phyloP scores from a whole-genome alignment of 352 stramenopile species.

The Globisporangium nunn region DNA sequence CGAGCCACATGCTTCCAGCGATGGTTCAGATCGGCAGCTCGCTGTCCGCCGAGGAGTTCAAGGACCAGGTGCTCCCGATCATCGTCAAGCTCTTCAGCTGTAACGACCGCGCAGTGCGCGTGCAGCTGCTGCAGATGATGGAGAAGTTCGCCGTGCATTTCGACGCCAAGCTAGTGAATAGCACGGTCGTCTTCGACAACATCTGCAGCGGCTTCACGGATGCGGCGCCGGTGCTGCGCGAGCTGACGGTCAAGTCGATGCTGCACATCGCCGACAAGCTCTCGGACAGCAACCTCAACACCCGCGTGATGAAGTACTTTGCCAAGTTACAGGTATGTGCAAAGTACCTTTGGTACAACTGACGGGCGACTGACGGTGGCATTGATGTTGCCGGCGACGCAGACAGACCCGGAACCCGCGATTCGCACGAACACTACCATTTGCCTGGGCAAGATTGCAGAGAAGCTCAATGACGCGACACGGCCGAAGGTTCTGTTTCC shows the following conservation, averaged over 20 bases:
- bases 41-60: conserved; percentile 78
- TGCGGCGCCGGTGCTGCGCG: conserved; percentile 75
- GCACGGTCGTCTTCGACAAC: conserved; percentile 85
- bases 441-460: conserved; percentile 86
- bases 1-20: conserved; percentile 82
- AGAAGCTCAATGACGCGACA: conserved; percentile 81
- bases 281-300: conserved; percentile 88
- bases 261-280: conserved; percentile 89
- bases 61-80: conserved; percentile 81
- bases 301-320: conserved; percentile 90
- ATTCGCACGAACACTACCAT: conserved; percentile 93
- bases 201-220: conserved; percentile 90
- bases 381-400: conserved; percentile 1
- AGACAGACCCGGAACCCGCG: conserved; percentile 85
- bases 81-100: conserved; percentile 89
- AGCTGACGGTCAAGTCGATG: conserved; percentile 91
- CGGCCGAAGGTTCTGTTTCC: conserved; percentile 86
- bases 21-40: conserved; percentile 84
- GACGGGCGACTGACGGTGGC: background rate
- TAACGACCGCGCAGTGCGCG: conserved; percentile 86
- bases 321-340: conserved; percentile 77
- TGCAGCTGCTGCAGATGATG: conserved; percentile 90
- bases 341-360: background rate
- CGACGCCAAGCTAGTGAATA: conserved; percentile 89
- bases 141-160: conserved; percentile 86